Evolutionary conservation across 2,329 filamentous ascomycete species (phyloP), one percentile per base, ranked within the genome.

Genomic region (Simplicillium aogashimaense): DNA sequence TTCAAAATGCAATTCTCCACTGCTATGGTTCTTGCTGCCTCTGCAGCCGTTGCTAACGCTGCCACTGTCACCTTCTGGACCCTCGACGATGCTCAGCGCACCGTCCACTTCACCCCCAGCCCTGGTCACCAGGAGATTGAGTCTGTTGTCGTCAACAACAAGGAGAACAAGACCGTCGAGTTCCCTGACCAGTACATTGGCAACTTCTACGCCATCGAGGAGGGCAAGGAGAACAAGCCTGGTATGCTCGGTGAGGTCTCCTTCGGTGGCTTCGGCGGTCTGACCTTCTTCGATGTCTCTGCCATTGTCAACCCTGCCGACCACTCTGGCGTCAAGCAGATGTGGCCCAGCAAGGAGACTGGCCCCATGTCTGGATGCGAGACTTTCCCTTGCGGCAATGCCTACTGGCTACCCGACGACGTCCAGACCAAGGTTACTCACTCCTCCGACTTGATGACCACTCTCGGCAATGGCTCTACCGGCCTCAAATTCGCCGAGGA

Each of bases 251-350:
- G 69, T 40, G 69, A 73, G 63, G 61, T 71, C 41, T 58, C 59
- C 47, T 73, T 71, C 52, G 59, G 67, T 39, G 70, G 66, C 52
- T 73, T 57, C 57, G 51, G 55, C 39, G 70, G 60, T 47, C 45
- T 61, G 43, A 74, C 67, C 42, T 78, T 67, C 66, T 78, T 73
- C 43, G 74, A 78, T 46, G 71, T 78, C 45, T 76, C 72, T 10
- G 72, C 72, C 54, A 77, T 78, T 47, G 69, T 76, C 50, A 59
- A 71, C 56, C 57, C 70, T 38, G 52, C 52, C 31, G 74, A 76
- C 56, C 50, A 58, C 47, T 42, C 67, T 46, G 70, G 70, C 49
- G 64, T 78, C 51, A 74, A 76, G 65, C 58, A 68, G 60, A 65
- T 77, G 55, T 76, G 60, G 59, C 72, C 73, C 20, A 55, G 53